phyloP scores from a whole-genome alignment of 805 yeast species.

The Debaryomyces castellii region DNA sequence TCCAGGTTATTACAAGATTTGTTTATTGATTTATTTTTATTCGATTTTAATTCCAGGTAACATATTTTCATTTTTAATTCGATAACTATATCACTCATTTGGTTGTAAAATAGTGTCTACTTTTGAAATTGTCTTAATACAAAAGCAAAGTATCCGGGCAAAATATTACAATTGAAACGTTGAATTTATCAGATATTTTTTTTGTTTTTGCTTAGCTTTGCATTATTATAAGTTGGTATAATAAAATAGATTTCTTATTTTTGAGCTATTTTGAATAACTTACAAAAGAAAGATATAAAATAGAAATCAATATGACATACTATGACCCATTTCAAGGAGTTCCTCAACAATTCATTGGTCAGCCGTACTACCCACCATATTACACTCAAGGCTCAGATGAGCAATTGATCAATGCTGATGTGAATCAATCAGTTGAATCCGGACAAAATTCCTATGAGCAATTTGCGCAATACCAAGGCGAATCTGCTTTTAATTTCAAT shows the following conservation, averaged over 20 bases:
- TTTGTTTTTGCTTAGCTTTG: background rate
- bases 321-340: constrained; percentile 41
- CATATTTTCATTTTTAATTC: constrained; percentile 3
- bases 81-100: constrained; percentile 4
- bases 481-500: constrained; percentile 10
- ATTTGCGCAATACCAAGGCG: constrained; percentile 18
- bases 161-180: background rate
- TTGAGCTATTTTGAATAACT: too few relatives aligned
- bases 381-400: constrained; percentile 17
- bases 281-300: too few relatives aligned
- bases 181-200: background rate
- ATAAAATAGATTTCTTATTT: background rate
- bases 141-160: background rate
- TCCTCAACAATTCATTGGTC: constrained; percentile 37
- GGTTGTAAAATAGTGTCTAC: constrained; percentile 1
- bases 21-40: constrained; percentile 1
- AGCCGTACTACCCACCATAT: constrained; percentile 36
- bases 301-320: constrained; percentile 35
- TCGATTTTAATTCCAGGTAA: constrained; percentile 1
- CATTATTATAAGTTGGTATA: background rate
- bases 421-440: constrained; percentile 12
- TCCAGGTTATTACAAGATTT: background rate
- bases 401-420: constrained; percentile 9
- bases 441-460: constrained; percentile 16
- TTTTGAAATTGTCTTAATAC: background rate